Base-by-base conservation (phyloP, 176 grass and related monocot genomes). In the Oryza nivara region DNA sequence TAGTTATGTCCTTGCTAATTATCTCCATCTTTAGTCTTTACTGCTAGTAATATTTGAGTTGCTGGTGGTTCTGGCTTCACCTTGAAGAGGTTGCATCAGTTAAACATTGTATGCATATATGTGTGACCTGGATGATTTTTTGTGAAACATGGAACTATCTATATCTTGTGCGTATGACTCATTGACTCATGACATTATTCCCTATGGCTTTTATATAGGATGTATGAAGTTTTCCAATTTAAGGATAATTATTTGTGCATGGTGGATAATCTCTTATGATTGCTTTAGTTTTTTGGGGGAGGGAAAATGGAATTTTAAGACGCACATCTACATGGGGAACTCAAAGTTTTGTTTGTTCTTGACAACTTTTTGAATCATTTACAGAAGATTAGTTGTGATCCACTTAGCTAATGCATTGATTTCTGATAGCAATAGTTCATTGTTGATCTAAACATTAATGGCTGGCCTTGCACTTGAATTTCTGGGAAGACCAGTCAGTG, bases 391-490 rank as follows among this genome's bases (percentile, higher is more conserved):
- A 73, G 16, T 46, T 15, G 4, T 78, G 60, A 79, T 65, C 0
- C 9, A 44, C 26, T 78, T 20, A 3, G 17, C 11, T 65, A 17
- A 17, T 86, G 3, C 63, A 73, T 36, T 65, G 40, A 65, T 56
- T 54, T 56, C 14, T 56, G 68, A 79, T 73, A 64, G 17, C 67
- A 60, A 0, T 26, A 73, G 1, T 25, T 70, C 26, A 40, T 83
- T 5, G 43, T 32, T 40, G 11, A 34, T 41, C 8, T 28, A 67
- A 67, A 30, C 52, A 13, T 17, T 76, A 75, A 67, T 75, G 0
- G 54, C 63, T 89, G 17, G 20, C 20, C 51, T 78, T 79, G 45
- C 44, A 74, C 13, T 74, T 14, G 16, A 80, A 54, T 45, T 2
- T 76, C 8, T 60, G 56, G 35, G 47, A 84, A 63, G 56, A 80